These are phyloP conservation scores for Perkinsus chesapeaki DNA, from an alignment of 169 alveolate species.

Conservation along the genomic window DNA sequence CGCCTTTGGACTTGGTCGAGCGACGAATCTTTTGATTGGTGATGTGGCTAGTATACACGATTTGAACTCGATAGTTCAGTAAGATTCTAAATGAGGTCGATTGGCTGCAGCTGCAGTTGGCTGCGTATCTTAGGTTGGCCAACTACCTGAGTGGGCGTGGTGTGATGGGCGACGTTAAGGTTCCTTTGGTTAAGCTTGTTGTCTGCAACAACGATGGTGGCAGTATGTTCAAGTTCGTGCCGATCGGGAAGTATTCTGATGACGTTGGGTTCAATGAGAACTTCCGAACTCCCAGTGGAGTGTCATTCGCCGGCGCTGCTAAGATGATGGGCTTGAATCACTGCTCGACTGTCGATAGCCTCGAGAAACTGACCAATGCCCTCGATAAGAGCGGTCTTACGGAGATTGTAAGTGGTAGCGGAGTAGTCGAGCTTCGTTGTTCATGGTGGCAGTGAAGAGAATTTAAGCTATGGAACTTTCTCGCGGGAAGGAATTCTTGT, in stretches of 20 bases:
- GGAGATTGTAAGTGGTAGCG: background rate
- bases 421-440: too few species aligned
- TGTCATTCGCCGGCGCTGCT: background rate
- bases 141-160: background rate
- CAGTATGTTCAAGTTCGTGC: background rate
- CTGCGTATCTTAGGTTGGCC: background rate
- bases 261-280: background rate
- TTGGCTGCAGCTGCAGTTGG: background rate
- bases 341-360: background rate
- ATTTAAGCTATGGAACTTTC: too few species aligned
- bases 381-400: background rate
- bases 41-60: background rate
- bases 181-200: background rate
- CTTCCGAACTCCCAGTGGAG: background rate
- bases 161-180: background rate
- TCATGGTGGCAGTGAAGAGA: too few species aligned
- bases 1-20: background rate
- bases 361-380: background rate
- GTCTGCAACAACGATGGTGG: background rate
- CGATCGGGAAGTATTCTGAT: background rate
- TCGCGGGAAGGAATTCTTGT: too few species aligned
- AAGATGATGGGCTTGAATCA: background rate
- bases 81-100: background rate
- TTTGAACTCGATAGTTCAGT: background rate
- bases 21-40: background rate